Evolutionary conservation across 2,329 filamentous ascomycete genomes (phyloP).

Genomic region (Acephala macrosclerotiorum): DNA sequence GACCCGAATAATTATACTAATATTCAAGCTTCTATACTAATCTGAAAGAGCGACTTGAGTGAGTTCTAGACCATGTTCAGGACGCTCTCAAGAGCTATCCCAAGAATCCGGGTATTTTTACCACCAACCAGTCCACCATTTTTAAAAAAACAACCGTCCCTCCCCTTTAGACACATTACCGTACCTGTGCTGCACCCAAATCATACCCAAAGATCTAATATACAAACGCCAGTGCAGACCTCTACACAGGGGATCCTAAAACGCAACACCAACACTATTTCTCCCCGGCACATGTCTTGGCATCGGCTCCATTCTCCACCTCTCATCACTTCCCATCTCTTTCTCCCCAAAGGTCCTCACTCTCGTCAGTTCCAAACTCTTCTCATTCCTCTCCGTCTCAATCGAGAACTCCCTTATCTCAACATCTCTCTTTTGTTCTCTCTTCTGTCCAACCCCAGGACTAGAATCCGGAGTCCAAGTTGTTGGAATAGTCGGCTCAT

Average conservation of each 20-base stretch:
- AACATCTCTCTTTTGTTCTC: conserved; percentile 21
- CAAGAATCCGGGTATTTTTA: conserved; percentile 6
- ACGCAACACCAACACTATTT: conserved; percentile 55
- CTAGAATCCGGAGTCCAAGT: conserved; percentile 54
- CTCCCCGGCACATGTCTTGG: conserved; percentile 39
- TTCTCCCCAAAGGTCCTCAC: conserved; percentile 38
- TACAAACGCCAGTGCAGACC: conserved; percentile 1
- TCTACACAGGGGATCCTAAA: conserved; percentile 42
- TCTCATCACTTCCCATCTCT: conserved; percentile 40
- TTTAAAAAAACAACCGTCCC: background rate
- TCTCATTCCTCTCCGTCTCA: conserved; percentile 30
- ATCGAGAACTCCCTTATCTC: conserved; percentile 25
- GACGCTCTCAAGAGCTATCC: background rate
- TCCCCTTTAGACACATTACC: conserved; percentile 7
- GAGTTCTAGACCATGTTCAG: background rate
- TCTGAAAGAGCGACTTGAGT: conserved; percentile 2
- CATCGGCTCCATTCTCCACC: conserved; percentile 48
- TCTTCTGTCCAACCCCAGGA: conserved; percentile 29
- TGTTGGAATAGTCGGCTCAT: conserved; percentile 54
- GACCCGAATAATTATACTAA: background rate
- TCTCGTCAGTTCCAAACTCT: conserved; percentile 35
- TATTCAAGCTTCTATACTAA: background rate
- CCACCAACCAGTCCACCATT: background rate
- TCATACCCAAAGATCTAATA: background rate
- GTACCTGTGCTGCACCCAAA: background rate